phyloP scores from a whole-genome alignment of 495 filamentous ascomycete species.

The Penicillium alfredii region DNA sequence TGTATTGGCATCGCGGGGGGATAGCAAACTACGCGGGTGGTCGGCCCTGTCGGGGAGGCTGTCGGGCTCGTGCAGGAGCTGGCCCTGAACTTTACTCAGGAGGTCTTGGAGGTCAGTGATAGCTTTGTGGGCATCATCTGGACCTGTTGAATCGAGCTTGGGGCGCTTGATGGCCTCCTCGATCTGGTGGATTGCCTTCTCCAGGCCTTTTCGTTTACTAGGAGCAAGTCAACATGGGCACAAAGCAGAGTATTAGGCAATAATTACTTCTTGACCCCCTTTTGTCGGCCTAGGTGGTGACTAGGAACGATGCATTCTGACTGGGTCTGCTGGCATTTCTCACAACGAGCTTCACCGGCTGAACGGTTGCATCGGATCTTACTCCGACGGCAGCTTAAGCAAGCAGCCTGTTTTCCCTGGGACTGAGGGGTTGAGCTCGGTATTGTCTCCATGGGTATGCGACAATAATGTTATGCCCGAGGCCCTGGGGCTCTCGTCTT shows the following conservation, averaged over 20 bases:
- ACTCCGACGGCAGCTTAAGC: conserved; percentile 60
- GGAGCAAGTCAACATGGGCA: conserved; percentile 7
- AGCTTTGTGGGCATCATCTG: conserved; percentile 47
- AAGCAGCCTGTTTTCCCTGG: conserved; percentile 52
- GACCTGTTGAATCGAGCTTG: conserved; percentile 39
- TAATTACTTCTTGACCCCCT: conserved; percentile 69
- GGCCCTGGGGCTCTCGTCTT: no score
- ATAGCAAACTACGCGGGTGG: conserved; percentile 18
- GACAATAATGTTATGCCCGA: no score
- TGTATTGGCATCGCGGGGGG: conserved; percentile 23
- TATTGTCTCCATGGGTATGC: conserved; percentile 1
- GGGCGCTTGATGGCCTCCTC: conserved; percentile 65
- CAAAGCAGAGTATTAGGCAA: no score
- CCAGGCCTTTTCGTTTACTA: conserved; percentile 67
- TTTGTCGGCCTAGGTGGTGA: conserved; percentile 65
- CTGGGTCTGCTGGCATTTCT: conserved; percentile 54
- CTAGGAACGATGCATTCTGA: conserved; percentile 59
- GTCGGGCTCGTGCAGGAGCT: conserved; percentile 26
- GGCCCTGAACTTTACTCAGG: conserved; percentile 41
- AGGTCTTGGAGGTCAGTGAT: conserved; percentile 52
- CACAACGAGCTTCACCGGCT: conserved; percentile 46
- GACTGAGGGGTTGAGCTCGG: conserved; percentile 1
- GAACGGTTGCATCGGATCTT: conserved; percentile 61
- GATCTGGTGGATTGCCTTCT: conserved; percentile 68
- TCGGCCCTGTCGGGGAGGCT: conserved; percentile 23